Percentiles rank a stretch among this genome's conserved stretches.
These are phyloP conservation scores for Garcia nutans DNA, from an alignment of 345 rosid species.

Conservation along the genomic window DNA sequence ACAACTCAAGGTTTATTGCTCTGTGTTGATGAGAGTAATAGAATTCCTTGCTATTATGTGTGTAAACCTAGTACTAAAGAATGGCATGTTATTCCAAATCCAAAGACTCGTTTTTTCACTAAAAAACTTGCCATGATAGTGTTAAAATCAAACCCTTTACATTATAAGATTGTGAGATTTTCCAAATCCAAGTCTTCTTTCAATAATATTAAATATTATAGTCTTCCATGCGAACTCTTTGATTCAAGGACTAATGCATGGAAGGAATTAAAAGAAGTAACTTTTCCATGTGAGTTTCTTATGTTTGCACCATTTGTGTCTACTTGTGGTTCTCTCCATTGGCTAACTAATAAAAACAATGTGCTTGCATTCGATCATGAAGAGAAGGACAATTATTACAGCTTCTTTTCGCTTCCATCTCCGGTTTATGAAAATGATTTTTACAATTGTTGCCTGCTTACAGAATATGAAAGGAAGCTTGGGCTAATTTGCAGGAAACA, in stretches of 20 bases:
- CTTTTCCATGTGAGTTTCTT: neutral
- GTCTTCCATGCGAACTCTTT: slow-evolving; percentile 16
- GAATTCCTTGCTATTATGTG: slow-evolving; percentile 17
- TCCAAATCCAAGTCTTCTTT: neutral
- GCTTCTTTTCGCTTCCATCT: neutral
- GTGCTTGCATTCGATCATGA: neutral
- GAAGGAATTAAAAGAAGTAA: slow-evolving; percentile 8
- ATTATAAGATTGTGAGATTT: slow-evolving; percentile 19
- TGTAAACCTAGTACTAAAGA: slow-evolving; percentile 32
- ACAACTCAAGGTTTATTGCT: slow-evolving; percentile 11
- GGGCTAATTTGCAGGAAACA: neutral
- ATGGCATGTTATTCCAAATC: slow-evolving; percentile 23
- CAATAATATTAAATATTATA: no score
- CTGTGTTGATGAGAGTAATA: neutral
- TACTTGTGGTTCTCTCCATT: slow-evolving; percentile 2
- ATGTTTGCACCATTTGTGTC: neutral
- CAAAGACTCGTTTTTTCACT: slow-evolving; percentile 7
- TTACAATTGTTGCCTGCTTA: neutral
- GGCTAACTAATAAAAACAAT: neutral
- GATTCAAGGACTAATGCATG: slow-evolving; percentile 15
- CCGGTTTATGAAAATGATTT: neutral
- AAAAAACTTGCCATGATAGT: slow-evolving; percentile 12
- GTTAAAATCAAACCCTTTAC: slow-evolving; percentile 19
- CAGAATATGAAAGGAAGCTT: slow-evolving; percentile 3
- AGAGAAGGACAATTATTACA: neutral